phyloP scores from a whole-genome alignment of 2,329 filamentous ascomycete genomes.

The Laburnicola sp. region DNA sequence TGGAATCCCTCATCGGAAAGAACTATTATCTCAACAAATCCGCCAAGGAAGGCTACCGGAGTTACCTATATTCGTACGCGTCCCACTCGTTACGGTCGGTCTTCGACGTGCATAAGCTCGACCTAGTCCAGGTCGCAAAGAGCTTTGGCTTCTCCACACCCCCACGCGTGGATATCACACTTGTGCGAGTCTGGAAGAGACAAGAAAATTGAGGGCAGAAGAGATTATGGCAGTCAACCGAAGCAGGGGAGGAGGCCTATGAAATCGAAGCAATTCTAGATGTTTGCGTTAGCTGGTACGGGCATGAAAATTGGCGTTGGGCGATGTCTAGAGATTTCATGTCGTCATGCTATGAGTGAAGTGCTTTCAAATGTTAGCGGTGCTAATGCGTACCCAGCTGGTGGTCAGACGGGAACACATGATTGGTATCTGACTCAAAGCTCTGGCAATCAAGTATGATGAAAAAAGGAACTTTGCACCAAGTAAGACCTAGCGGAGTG shows the following conservation, averaged over 20 bases:
- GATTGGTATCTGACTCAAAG: no score
- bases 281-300: no score
- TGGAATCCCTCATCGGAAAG: constrained; percentile 90
- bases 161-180: constrained; percentile 75
- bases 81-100: constrained; percentile 81
- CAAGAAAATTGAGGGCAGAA: constrained; percentile 65
- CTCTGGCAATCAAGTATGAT: no score
- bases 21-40: constrained; percentile 97
- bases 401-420: no score
- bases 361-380: no score
- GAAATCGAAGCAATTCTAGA: constrained; percentile 50
- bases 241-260: constrained; percentile 61
- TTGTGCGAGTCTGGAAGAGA: constrained; percentile 76
- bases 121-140: constrained; percentile 82
- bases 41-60: constrained; percentile 75
- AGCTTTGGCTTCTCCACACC: constrained; percentile 78
- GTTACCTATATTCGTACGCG: constrained; percentile 93
- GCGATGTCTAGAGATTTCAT: no score
- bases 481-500: no score
- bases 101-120: constrained; percentile 80
- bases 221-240: constrained; percentile 79
- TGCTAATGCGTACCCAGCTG: no score
- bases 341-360: no score
- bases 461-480: no score
- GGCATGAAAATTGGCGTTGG: no score